Evolutionary conservation across 2,329 filamentous ascomycete genomes (phyloP).

Genomic region (Colletotrichum trifolii): DNA sequence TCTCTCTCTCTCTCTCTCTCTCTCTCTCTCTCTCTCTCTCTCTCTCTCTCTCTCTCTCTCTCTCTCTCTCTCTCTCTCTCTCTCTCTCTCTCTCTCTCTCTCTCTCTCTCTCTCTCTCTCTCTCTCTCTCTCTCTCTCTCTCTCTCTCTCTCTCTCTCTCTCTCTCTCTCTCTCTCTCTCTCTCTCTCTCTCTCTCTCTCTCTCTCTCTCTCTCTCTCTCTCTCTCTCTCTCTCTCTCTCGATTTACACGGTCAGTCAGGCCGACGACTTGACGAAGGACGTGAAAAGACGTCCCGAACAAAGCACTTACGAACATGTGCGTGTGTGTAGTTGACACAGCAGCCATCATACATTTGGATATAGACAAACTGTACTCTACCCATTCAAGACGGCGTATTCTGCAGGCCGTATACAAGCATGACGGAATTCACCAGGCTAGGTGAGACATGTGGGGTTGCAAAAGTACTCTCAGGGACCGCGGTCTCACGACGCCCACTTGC

Average conservation of each 20-base stretch:
- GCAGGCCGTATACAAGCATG: neutral
- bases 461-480: slow-evolving; percentile 23
- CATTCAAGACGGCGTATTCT: neutral
- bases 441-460: neutral
- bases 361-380: slow-evolving; percentile 10
- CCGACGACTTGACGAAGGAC: neutral
- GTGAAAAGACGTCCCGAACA: neutral
- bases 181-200: no score
- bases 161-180: no score
- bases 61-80: no score
- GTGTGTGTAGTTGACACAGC: slow-evolving; percentile 20
- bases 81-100: no score
- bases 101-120: no score
- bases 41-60: no score
- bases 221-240: neutral
- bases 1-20: no score
- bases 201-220: no score
- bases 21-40: no score
- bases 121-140: no score
- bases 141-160: no score
- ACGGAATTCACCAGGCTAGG: no score
- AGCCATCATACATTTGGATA: slow-evolving; percentile 28
- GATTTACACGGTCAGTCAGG: neutral
- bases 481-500: slow-evolving; percentile 16
- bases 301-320: slow-evolving; percentile 18